Conservation (phyloP, 164 flowering plant genomes). For the Berberis thunbergii region DNA sequence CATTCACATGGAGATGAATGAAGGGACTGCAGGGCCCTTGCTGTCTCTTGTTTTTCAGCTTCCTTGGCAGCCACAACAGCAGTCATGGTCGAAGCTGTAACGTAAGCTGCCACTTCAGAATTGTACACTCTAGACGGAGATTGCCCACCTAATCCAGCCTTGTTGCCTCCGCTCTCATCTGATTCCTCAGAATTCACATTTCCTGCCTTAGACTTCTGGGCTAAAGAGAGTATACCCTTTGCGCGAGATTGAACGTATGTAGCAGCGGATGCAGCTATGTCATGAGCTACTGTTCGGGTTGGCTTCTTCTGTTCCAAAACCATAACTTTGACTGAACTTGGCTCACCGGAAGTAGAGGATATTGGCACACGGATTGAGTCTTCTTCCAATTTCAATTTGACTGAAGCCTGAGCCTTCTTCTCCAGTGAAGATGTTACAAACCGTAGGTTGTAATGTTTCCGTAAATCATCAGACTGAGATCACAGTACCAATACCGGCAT, state of each 20-base stretch:
- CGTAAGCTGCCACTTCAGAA: slow-evolving; percentile 62
- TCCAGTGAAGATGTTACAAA: slow-evolving; percentile 80
- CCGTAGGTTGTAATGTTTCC: slow-evolving; percentile 35
- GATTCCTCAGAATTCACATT: background rate
- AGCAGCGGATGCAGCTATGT: slow-evolving; percentile 86
- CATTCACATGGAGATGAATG: slow-evolving; percentile 91
- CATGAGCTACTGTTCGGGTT: slow-evolving; percentile 44
- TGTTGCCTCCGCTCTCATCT: slow-evolving; percentile 8
- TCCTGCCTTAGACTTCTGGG: slow-evolving; percentile 18
- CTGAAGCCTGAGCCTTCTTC: slow-evolving; percentile 66
- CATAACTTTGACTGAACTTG: slow-evolving; percentile 5
- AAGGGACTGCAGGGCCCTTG: slow-evolving; percentile 69
- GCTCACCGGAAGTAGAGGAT: slow-evolving; percentile 4
- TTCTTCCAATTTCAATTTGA: slow-evolving; percentile 38
- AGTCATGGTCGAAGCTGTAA: slow-evolving; percentile 84
- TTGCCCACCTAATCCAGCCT: slow-evolving; percentile 21
- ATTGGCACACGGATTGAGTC: slow-evolving; percentile 28
- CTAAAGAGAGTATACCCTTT: too few relatives aligned
- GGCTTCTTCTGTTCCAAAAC: slow-evolving; percentile 19
- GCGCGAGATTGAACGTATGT: too few relatives aligned
- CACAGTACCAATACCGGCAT: background rate
- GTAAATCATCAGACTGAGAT: slow-evolving; percentile 45
- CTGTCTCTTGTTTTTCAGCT: slow-evolving; percentile 57
- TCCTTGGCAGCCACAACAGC: slow-evolving; percentile 87
- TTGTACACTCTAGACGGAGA: slow-evolving; percentile 29